Conservation (phyloP, 2,329 filamentous ascomycete genomes). For the Alternaria sp. region DNA sequence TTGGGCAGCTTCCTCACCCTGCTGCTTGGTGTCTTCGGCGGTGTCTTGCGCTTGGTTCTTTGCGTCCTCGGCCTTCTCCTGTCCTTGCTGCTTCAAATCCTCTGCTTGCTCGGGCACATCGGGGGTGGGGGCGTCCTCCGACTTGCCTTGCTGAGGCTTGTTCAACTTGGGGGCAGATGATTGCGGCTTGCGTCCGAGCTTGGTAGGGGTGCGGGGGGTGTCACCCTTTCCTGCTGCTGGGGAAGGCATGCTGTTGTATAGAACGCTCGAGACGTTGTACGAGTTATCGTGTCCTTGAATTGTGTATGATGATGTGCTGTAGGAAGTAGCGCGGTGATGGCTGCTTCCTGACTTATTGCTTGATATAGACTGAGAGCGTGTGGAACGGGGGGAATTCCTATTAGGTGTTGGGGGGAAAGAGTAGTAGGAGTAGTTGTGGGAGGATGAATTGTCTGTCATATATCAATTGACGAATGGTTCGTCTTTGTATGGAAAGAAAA, state of each 20-base stretch:
- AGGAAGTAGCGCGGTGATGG: constrained; percentile 18
- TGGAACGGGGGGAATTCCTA: constrained; percentile 50
- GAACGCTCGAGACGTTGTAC: constrained; percentile 39
- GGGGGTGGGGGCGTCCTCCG: constrained; percentile 47
- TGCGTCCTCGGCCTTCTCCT: constrained; percentile 46
- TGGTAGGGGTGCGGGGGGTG: constrained; percentile 60
- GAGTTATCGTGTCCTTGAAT: constrained; percentile 41
- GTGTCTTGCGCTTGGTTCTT: constrained; percentile 52
- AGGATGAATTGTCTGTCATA: constrained; percentile 59
- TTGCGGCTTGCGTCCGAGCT: constrained; percentile 57
- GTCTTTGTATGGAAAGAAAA: constrained; percentile 39
- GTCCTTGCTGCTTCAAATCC: constrained; percentile 50
- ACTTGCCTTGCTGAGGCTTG: constrained; percentile 42
- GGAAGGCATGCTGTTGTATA: constrained; percentile 58
- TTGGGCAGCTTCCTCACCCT: constrained; percentile 42
- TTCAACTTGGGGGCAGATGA: constrained; percentile 54
- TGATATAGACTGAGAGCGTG: constrained; percentile 51
- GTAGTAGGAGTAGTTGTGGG: constrained; percentile 60
- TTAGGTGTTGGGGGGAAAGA: constrained; percentile 61
- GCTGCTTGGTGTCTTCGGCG: constrained; percentile 45
- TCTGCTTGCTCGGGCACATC: constrained; percentile 47
- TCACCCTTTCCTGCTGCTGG: constrained; percentile 61
- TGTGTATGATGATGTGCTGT: constrained; percentile 16
- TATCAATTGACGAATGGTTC: constrained; percentile 51
- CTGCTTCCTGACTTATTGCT: constrained; percentile 45